These are phyloP conservation scores for Cyclostephanos invisitatus DNA, from an alignment of 108 stramenopile species.

Conservation along the genomic window DNA sequence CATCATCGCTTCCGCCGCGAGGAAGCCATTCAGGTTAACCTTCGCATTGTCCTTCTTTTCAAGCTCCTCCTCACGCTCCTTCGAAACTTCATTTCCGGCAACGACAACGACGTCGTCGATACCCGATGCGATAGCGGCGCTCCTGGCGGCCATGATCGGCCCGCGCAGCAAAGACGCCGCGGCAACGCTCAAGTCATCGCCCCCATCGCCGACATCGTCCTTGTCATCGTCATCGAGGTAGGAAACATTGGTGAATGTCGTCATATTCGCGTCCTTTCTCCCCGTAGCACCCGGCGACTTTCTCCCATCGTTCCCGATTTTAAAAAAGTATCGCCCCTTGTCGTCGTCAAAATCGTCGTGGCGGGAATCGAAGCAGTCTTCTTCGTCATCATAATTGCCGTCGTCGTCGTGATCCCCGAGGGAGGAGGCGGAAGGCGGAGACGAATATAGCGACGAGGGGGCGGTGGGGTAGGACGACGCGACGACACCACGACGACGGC, in stretches of 20 bases:
- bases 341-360: background rate
- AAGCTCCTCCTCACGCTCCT: too few species aligned
- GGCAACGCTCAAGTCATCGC: conserved; percentile 2
- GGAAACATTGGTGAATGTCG: too few species aligned
- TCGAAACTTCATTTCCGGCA: background rate
- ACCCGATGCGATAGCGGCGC: background rate
- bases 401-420: background rate
- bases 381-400: too few species aligned
- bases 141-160: conserved; percentile 42
- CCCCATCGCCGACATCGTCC: too few species aligned
- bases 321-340: background rate
- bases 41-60: too few species aligned
- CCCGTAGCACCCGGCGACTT: background rate
- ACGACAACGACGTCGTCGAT: background rate
- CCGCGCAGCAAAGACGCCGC: conserved; percentile 35
- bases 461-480: background rate
- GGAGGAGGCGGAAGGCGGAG: background rate
- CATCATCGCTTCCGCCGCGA: background rate
- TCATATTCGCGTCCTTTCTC: too few species aligned
- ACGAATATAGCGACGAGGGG: background rate
- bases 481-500: background rate
- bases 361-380: too few species aligned
- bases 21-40: background rate
- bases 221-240: too few species aligned
- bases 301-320: background rate